Evolutionary conservation across 1,284 basidiomycete species (phyloP).

Genomic region (Exobasidium rhododendri): DNA sequence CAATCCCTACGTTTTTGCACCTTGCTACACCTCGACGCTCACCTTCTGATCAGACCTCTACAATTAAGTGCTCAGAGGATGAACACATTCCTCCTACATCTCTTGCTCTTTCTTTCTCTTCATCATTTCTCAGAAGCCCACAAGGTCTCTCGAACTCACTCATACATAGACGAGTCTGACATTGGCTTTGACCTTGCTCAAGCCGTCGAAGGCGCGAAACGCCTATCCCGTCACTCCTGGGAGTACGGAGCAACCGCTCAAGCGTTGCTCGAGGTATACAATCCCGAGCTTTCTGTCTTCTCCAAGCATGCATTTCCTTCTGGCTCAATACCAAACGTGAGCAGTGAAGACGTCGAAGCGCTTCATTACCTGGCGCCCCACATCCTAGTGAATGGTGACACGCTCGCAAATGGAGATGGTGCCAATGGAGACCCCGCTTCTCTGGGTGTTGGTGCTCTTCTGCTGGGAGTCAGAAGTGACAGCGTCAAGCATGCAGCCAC

Average conservation of each 20-base stretch:
- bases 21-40: too few relatives aligned
- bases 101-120: too few relatives aligned
- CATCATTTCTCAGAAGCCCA: too few relatives aligned
- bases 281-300: conserved; percentile 12
- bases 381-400: neutral
- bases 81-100: too few relatives aligned
- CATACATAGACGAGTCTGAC: neutral
- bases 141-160: too few relatives aligned
- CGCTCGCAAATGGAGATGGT: conserved; percentile 14
- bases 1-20: too few relatives aligned
- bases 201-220: conserved; percentile 4
- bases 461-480: conserved; percentile 8
- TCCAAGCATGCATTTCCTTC: conserved; percentile 10
- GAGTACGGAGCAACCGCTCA: conserved; percentile 14
- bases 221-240: conserved; percentile 14
- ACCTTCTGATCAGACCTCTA: too few relatives aligned
- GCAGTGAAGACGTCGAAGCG: conserved; percentile 2
- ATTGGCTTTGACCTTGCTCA: neutral
- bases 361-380: conserved; percentile 6
- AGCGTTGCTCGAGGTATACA: conserved; percentile 13
- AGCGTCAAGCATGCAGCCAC: conserved; percentile 60
- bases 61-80: too few relatives aligned
- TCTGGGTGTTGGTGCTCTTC: conserved; percentile 11
- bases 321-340: conserved; percentile 9
- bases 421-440: conserved; percentile 14